Percentiles rank a stretch among this genome's conserved stretches.
Conservation (phyloP, 1,284 basidiomycete genomes). For the Leucoagaricus sp. region DNA sequence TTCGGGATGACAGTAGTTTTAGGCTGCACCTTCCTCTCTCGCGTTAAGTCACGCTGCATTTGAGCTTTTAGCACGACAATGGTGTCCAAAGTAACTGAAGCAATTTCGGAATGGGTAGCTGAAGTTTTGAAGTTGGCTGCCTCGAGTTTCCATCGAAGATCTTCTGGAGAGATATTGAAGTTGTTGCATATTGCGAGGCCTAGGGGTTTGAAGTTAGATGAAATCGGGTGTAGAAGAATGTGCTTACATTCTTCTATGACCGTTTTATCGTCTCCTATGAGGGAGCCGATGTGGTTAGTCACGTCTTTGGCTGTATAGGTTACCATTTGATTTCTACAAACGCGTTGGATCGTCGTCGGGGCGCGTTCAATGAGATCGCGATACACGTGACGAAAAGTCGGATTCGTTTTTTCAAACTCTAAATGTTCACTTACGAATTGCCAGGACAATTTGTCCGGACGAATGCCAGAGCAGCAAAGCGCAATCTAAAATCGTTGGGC, state of each 20-base stretch:
- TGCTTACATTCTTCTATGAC: constrained; percentile 52
- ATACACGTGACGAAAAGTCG: constrained; percentile 14
- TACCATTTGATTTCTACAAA: background rate
- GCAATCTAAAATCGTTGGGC: no score
- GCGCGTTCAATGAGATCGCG: constrained; percentile 11
- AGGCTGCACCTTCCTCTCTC: constrained; percentile 38
- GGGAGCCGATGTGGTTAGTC: background rate
- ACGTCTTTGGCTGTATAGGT: constrained; percentile 9
- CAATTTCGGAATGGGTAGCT: constrained; percentile 38
- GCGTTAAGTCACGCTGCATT: constrained; percentile 52
- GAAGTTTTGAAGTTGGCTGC: constrained; percentile 46
- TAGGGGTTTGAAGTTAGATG: constrained; percentile 29
- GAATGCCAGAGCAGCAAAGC: no score
- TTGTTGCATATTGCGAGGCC: constrained; percentile 67
- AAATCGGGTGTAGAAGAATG: background rate
- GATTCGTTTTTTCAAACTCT: no score
- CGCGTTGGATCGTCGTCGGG: constrained; percentile 2
- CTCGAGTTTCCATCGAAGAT: constrained; percentile 76
- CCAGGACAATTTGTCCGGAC: no score
- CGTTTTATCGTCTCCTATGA: constrained; percentile 20
- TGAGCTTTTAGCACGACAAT: constrained; percentile 53
- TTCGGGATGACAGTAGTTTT: constrained; percentile 29
- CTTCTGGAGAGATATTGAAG: constrained; percentile 56
- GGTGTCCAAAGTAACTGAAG: constrained; percentile 49
- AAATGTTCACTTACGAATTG: no score